Base-by-base conservation (phyloP, 2,329 filamentous ascomycete genomes). In the Volutella citrinella region DNA sequence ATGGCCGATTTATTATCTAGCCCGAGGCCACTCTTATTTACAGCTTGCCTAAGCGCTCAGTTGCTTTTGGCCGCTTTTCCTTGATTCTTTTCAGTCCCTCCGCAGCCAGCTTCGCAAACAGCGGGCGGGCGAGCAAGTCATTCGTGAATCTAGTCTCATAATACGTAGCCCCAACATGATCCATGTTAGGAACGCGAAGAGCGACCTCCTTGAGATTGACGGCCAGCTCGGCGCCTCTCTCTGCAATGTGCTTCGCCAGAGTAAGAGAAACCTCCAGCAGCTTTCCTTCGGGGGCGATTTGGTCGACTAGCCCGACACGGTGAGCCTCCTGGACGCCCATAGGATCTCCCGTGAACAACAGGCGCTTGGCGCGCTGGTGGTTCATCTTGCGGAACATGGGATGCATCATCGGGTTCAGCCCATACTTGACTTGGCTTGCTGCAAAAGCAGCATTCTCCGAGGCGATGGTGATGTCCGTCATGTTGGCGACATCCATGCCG, bases 311-410 rank as follows among this genome's bases (percentile, higher is more conserved):
- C 5, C 30, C 30, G 7, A 26, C 22, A 4, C 30, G 21, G n/a
- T 32, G n/a, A 4, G 30, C 30, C 19, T 32, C 30, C 9, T 32
- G 22, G 4, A 11, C 30, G 3, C 30, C 30, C 30, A 32, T 32
- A 11, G 30, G 30, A 13, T 32, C 30, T 19, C 30, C 30, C 3
- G 30, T 32, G 17, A 32, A 32, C 4, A 32, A 13, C 7, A 32
- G 30, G n/a, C 30, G 16, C 23, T 32, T 32, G 15, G 30, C 30
- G 6, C 30, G 30, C 30, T 32, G 30, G 8, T 19, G 17, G 8
- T 32, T 32, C 30, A 32, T 32, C 30, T 32, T 32, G 9, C 30
- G 22, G 17, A 32, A 32, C 30, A 32, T 32, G 6, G 30, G 30
- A 19, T 32, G 30, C 5, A 14, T 26, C 30, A 32, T 32, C 10